phyloP scores from a whole-genome alignment of 768 basidiomycete genomes.

The Boletus rubropictus region DNA sequence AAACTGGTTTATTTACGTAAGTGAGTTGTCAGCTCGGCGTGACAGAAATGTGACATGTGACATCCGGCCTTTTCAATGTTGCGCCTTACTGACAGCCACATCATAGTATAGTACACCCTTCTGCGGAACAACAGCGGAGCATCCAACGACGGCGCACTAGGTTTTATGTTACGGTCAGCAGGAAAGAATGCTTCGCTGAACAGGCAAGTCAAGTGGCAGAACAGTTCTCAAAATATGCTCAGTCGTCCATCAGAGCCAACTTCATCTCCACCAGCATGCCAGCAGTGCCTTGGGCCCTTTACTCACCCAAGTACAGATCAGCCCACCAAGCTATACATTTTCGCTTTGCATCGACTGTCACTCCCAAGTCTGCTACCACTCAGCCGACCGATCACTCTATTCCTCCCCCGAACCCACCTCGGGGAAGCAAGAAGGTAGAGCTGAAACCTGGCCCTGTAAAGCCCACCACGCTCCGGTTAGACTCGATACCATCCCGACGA shows the following conservation, averaged over 20 bases:
- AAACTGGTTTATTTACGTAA: background rate
- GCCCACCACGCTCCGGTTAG: slow-evolving; percentile 25
- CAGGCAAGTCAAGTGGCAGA: slow-evolving; percentile 25
- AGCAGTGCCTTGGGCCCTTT: background rate
- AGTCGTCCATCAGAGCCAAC: slow-evolving; percentile 16
- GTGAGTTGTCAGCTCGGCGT: background rate
- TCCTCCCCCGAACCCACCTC: slow-evolving; percentile 23
- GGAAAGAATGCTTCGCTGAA: slow-evolving; percentile 35
- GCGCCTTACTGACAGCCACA: background rate
- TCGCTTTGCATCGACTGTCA: slow-evolving; percentile 27
- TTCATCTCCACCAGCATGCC: slow-evolving; percentile 6
- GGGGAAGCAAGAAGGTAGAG: slow-evolving; percentile 47
- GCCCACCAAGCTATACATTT: slow-evolving; percentile 3
- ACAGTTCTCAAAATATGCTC: background rate
- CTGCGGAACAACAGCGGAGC: slow-evolving; percentile 7
- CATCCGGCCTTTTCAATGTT: background rate
- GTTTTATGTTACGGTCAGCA: slow-evolving; percentile 38
- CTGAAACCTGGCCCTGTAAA: slow-evolving; percentile 62
- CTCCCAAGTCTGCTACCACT: slow-evolving; percentile 21
- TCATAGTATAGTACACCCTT: background rate
- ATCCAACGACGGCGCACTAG: slow-evolving; percentile 8
- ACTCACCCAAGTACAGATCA: slow-evolving; percentile 2
- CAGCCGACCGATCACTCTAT: slow-evolving; percentile 19
- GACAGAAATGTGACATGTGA: slow-evolving; percentile 10
- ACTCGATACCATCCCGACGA: slow-evolving; percentile 13